Percentiles rank a stretch among this genome's conserved stretches.
Evolutionary conservation across 192 early-diverging fungal species (phyloP).

Genomic region (Entophlyctis luteolus): DNA sequence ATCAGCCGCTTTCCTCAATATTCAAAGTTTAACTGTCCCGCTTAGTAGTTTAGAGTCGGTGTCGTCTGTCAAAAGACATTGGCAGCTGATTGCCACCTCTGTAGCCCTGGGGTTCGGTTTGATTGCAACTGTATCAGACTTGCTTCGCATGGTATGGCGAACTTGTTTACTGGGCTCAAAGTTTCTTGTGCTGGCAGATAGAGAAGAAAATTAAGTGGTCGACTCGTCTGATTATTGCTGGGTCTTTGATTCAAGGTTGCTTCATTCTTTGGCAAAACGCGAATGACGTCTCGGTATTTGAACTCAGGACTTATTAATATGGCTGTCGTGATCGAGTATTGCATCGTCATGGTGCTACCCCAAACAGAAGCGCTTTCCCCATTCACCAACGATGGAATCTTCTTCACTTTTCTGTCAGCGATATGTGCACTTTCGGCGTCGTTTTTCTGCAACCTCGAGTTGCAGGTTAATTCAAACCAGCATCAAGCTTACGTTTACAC

Average conservation of each 20-base stretch:
- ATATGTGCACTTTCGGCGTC: conserved; percentile 32
- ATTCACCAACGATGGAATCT: conserved; percentile 30
- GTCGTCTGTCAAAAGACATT: not conserved
- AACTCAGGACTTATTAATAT: conserved; percentile 13
- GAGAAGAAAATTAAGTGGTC: conserved; percentile 56
- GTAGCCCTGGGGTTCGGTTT: conserved; percentile 36
- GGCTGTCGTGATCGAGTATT: conserved; percentile 9
- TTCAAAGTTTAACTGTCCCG: conserved; percentile 48
- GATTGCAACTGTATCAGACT: conserved; percentile 32
- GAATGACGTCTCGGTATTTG: not conserved
- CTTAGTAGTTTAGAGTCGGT: conserved; percentile 5
- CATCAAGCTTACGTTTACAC: conserved; percentile 33
- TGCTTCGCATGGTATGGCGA: conserved; percentile 39
- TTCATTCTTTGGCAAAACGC: not conserved
- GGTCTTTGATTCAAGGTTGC: conserved; percentile 36
- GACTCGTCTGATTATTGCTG: conserved; percentile 41
- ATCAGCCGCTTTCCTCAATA: conserved; percentile 45
- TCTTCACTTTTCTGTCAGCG: conserved; percentile 32
- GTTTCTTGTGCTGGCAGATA: not conserved
- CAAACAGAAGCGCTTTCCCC: not conserved
- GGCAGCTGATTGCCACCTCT: not conserved
- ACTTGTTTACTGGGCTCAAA: too few species aligned
- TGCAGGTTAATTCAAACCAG: conserved; percentile 35
- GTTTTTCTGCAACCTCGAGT: conserved; percentile 21
- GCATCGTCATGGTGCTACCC: not conserved